phyloP scores from a whole-genome alignment of 129 eudicot species.

The Scalesia atractyloides region DNA sequence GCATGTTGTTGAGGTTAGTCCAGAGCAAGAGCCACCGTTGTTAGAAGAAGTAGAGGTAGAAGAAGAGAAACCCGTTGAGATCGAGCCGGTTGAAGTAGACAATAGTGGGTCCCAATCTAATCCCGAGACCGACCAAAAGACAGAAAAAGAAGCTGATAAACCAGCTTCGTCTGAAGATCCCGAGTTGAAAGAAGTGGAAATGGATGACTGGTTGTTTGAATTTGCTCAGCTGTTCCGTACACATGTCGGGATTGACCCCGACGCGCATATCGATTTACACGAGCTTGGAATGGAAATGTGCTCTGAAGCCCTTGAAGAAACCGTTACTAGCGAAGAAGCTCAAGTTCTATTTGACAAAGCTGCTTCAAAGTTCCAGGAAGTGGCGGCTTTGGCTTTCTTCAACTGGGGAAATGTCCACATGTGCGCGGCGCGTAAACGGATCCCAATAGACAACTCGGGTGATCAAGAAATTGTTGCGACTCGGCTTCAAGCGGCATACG shows the following conservation, averaged over 20 bases:
- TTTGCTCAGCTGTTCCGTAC: constrained; percentile 89
- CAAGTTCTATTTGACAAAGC: constrained; percentile 86
- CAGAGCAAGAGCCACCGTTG: constrained; percentile 89
- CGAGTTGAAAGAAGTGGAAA: constrained; percentile 86
- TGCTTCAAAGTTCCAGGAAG: constrained; percentile 91
- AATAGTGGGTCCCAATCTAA: constrained; percentile 56
- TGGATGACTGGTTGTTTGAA: constrained; percentile 97
- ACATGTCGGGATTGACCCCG: constrained; percentile 94
- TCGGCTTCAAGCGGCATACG: constrained; percentile 81
- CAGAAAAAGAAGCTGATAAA: constrained; percentile 54
- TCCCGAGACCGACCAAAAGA: constrained; percentile 57
- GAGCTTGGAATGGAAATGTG: constrained; percentile 98
- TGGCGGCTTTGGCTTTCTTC: constrained; percentile 93
- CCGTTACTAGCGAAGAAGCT: constrained; percentile 93
- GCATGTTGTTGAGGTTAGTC: constrained; percentile 88
- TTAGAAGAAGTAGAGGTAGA: constrained; percentile 84
- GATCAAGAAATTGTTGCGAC: constrained; percentile 62
- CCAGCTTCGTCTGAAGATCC: constrained; percentile 56
- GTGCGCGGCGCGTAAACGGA: constrained; percentile 96
- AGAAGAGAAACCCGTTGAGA: constrained; percentile 64
- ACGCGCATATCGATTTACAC: constrained; percentile 87
- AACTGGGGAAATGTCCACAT: constrained; percentile 99
- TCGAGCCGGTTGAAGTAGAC: constrained; percentile 54
- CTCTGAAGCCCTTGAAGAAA: constrained; percentile 95
- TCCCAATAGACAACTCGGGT: constrained; percentile 80